Evolutionary conservation across 163 green algal species (phyloP), one percentile per base, ranked within the genome.

Genomic region (Coccomyxa subellipsoidea): DNA sequence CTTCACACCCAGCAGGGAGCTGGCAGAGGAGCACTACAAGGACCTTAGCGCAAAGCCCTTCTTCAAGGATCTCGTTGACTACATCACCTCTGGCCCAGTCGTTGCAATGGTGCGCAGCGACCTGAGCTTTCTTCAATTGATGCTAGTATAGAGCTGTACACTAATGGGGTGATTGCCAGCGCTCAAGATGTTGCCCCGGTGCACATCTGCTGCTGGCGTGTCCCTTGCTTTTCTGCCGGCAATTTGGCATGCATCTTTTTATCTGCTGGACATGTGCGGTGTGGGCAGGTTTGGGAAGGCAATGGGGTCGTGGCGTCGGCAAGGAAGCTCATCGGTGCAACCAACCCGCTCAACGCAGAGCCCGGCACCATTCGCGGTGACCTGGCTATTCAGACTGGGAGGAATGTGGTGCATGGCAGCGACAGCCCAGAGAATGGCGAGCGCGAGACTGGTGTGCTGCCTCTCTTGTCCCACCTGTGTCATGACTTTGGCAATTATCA

Each of bases 371-470:
- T 97, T 80, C 89, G 93, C 54, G 93, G 90, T 35, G 93, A 97
- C 84, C 90, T 93, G 69, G 90, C 82, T 25, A 81, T 95, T 8
- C 78, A 86, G 75, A 87, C 96, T 4, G 93, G 94, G 31, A 90
- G 96, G 80, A 99, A 99, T 87, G 88, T 99, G 12, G 97, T 99
- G 80, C 96, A 99, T 87, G 96, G 96, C 82, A 96, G 89, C 66
- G 96, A 99, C 90, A 87, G 76, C 38, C 76, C 79, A 5, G 89
- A 92, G 80, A 92, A 92, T 75, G 89, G 88, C 21, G 85, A 90
- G 80, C 84, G 88, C n/a, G 89, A 93, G 81, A 86, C 89, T 70
- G 86, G 87, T 91, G 72, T 34, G 32, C 27, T 40, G 27, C 10
- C 29, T 23, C 29, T 18, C n/a, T n/a, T n/a, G n/a, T n/a, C n/a